Evolutionary conservation across 495 filamentous ascomycete species (phyloP).

Genomic region (Hypoxylon trugodes): DNA sequence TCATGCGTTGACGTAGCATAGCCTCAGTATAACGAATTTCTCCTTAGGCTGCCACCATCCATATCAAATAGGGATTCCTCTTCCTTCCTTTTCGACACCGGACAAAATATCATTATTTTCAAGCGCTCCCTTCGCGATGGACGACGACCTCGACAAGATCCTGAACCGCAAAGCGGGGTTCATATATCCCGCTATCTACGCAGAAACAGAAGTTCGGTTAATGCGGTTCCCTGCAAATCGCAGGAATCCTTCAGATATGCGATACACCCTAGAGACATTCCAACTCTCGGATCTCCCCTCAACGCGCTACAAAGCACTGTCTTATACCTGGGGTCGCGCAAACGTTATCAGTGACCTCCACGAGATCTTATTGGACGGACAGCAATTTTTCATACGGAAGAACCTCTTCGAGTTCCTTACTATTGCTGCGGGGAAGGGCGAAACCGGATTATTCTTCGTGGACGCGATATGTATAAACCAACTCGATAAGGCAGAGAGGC

Average conservation of each 20-base stretch:
- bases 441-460: conserved; percentile 38
- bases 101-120: neutral
- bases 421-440: conserved; percentile 12
- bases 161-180: conserved; percentile 14
- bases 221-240: neutral
- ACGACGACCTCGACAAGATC: conserved; percentile 19
- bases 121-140: neutral
- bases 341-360: neutral
- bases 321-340: conserved; percentile 33
- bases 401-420: conserved; percentile 30
- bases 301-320: conserved; percentile 17
- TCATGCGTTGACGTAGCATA: conserved; percentile 9
- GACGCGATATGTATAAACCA: conserved; percentile 54
- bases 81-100: neutral
- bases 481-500: conserved; percentile 40
- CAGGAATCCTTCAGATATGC: neutral
- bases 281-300: conserved; percentile 11
- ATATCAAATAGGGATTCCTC: neutral
- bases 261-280: conserved; percentile 8
- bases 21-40: conserved; percentile 4
- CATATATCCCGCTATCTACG: conserved; percentile 7
- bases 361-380: conserved; percentile 14
- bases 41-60: neutral
- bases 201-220: conserved; percentile 10
- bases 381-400: conserved; percentile 24